Evolutionary conservation across 345 rosid genomes (phyloP).

Genomic region (Carallia brachiata): DNA sequence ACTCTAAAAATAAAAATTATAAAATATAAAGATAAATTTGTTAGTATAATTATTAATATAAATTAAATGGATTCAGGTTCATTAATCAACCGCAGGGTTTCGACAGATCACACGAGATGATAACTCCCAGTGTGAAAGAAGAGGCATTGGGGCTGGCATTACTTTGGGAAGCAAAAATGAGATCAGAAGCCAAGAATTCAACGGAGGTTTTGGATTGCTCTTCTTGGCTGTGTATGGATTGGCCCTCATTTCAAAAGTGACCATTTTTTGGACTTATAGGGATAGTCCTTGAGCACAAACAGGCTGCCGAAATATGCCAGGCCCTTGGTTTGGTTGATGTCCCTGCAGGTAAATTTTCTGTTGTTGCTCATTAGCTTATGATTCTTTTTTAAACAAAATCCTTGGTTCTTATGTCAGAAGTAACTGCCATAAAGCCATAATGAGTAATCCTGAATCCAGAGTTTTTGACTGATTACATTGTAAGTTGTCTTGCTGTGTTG

Average conservation of each 20-base stretch:
- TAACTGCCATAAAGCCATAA: neutral
- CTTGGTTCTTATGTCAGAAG: neutral
- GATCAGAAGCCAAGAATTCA: slow-evolving; percentile 13
- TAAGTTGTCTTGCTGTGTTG: slow-evolving; percentile 11
- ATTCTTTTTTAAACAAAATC: neutral
- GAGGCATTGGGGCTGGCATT: slow-evolving; percentile 31
- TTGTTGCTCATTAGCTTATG: neutral
- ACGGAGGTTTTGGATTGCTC: slow-evolving; percentile 32
- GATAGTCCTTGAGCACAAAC: slow-evolving; percentile 18
- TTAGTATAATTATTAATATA: too few relatives aligned
- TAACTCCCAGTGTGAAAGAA: slow-evolving; percentile 24
- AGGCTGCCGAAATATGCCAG: slow-evolving; percentile 28
- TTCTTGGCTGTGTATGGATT: slow-evolving; percentile 38
- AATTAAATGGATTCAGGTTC: too few relatives aligned
- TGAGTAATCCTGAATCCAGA: too few relatives aligned
- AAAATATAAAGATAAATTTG: too few relatives aligned
- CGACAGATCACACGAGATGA: neutral
- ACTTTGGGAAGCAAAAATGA: slow-evolving; percentile 36
- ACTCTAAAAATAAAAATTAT: too few relatives aligned
- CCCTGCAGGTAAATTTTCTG: slow-evolving; percentile 27
- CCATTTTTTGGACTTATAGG: slow-evolving; percentile 27
- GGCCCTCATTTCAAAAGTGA: slow-evolving; percentile 19
- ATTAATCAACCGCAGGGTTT: too few relatives aligned
- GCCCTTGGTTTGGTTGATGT: slow-evolving; percentile 27
- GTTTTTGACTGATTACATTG: neutral